A percentile compares a stretch with the other conserved stretches of the same genome.
These are phyloP conservation scores for Biancaea sappan DNA, from an alignment of 306 rosid species.

Conservation along the genomic window DNA sequence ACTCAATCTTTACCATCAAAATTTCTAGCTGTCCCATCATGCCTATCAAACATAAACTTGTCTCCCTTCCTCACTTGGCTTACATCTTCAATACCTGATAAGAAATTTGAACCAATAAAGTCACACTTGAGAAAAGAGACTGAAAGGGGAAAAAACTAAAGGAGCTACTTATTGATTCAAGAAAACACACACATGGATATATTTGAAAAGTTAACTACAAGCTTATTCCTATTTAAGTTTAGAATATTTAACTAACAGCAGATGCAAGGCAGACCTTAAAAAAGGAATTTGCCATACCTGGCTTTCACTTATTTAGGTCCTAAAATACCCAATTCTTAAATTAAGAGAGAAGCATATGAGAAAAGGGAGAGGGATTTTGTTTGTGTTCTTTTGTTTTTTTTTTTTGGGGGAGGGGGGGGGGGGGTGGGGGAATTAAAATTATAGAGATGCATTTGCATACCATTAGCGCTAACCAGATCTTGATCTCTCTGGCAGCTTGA, in stretches of 20 bases:
- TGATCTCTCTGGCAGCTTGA: conserved; percentile 84
- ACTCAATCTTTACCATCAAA: conserved; percentile 53
- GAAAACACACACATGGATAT: neutral
- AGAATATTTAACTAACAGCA: neutral
- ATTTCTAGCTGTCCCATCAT: conserved; percentile 43
- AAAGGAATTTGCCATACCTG: conserved; percentile 17
- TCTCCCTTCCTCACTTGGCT: conserved; percentile 50
- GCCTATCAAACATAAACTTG: conserved; percentile 45
- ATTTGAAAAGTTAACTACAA: neutral
- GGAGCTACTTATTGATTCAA: conserved; percentile 18
- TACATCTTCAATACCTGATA: conserved; percentile 53
- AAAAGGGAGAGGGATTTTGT: no score
- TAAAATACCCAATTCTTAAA: neutral
- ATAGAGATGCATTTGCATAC: conserved; percentile 40
- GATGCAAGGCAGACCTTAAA: neutral
- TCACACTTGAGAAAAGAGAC: conserved; percentile 12
- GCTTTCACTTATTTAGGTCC: conserved; percentile 19
- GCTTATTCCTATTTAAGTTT: neutral
- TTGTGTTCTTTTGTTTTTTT: no score
- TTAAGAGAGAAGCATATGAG: neutral
- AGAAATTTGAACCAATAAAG: conserved; percentile 30
- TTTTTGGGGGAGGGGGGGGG: no score
- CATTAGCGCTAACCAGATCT: conserved; percentile 58
- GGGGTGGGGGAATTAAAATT: no score
- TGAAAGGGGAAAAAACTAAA: neutral